Evolutionary conservation across 2,329 filamentous ascomycete genomes (phyloP), one percentile per base, ranked within the genome.

Genomic region (Botrytis aclada): DNA sequence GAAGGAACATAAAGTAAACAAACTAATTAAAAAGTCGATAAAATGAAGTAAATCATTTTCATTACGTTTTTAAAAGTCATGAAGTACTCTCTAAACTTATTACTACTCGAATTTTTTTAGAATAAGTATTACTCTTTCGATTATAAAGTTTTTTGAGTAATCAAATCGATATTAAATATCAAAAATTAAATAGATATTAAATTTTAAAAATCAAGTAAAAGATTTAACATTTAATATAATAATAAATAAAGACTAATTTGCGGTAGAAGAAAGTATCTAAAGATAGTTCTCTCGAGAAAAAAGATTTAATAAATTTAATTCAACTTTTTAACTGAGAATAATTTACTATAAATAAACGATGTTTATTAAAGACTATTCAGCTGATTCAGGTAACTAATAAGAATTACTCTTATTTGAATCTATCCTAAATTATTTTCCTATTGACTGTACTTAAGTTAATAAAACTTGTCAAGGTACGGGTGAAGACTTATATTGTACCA

Each of bases 101-200:
- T 9, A n/a, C 22, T n/a, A 39, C 22, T 39, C 4, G 0, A 39
- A 62, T n/a, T 9, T 18, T 18, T n/a, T 39, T n/a, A 18, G 16
- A 9, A n/a, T n/a, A 18, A n/a, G 7, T n/a, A 14, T 25, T 39
- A 37, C 3, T 39, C 34, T 39, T 37, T 1, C 6, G 0, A 7
- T 12, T n/a, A 5, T 0, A 39, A 1, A 61, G 14, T n/a, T 3
- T 16, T 39, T n/a, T 16, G 2, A 61, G 1, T 5, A 4, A 61
- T 32, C 2, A 6, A 60, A 25, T 14, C 25, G 25, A 14, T 14
- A 9, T 22, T 37, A 37, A 22, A 7, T 61, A 37, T 25, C 4
- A 9, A 18, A 58, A 20, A 32, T 56, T 18, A 22, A 25, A n/a
- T n/a, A n/a, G 25, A 14, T 14, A 9, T 22, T 37, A 37, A 22